These are phyloP conservation scores for Agaricus sinodeliciosus DNA, from an alignment of 768 basidiomycete species.

Conservation along the genomic window DNA sequence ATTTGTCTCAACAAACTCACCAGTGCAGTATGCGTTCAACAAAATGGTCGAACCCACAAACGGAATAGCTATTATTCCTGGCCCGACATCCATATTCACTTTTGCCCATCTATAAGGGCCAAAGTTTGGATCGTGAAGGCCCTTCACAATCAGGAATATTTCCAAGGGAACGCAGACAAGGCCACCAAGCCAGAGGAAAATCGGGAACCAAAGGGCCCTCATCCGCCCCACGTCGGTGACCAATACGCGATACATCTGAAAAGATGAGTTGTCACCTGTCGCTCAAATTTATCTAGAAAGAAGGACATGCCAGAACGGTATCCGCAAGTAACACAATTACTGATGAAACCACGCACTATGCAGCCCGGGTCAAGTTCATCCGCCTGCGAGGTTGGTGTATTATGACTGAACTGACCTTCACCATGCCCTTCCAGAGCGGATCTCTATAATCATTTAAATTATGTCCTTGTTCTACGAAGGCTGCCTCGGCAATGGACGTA, in stretches of 20 bases:
- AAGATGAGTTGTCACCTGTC: not conserved
- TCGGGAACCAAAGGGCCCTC: slow-evolving; percentile 1
- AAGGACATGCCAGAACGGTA: not conserved
- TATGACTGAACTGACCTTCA: not conserved
- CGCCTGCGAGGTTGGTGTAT: not conserved
- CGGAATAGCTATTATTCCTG: slow-evolving; percentile 6
- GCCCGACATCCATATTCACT: slow-evolving; percentile 8
- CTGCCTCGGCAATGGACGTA: not conserved
- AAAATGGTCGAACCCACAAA: slow-evolving; percentile 9
- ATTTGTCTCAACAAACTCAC: not conserved
- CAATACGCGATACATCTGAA: slow-evolving; percentile 10
- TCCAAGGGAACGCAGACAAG: slow-evolving; percentile 1
- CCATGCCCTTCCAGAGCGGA: not conserved
- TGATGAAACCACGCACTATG: not conserved
- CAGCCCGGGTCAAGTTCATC: not conserved
- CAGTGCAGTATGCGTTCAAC: slow-evolving; percentile 9
- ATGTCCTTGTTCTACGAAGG: not conserved
- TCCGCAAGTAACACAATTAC: not conserved
- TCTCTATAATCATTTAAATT: not conserved
- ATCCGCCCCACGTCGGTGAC: not conserved
- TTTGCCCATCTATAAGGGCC: not conserved
- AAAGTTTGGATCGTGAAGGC: not conserved
- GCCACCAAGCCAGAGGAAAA: slow-evolving; percentile 8
- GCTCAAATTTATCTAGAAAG: not conserved
- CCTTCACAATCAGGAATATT: not conserved